These are phyloP conservation scores for Colletotrichum sp. DNA, from an alignment of 2,329 filamentous ascomycete genomes.

Conservation along the genomic window DNA sequence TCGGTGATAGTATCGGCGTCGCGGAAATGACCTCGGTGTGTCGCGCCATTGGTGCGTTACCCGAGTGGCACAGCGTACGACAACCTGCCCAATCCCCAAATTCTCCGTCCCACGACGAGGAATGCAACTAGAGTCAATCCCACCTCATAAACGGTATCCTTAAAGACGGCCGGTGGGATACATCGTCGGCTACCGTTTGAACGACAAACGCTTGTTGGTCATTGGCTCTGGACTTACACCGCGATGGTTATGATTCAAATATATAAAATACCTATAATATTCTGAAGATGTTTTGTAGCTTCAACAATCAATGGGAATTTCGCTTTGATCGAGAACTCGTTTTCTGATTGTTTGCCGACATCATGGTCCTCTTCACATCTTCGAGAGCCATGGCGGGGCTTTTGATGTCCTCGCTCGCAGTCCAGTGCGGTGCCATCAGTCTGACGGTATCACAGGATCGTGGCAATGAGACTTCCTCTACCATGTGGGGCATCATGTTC, in stretches of 20 bases:
- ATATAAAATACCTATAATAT: background rate
- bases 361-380: background rate
- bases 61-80: background rate
- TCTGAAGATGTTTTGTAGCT: background rate
- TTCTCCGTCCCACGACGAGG: background rate
- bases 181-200: background rate
- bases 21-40: background rate
- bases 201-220: background rate
- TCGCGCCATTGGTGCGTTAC: background rate
- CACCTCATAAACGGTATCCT: background rate
- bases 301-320: background rate
- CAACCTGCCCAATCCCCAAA: background rate
- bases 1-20: background rate
- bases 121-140: background rate
- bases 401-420: background rate
- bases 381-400: background rate
- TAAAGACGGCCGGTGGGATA: background rate
- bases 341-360: background rate
- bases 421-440: background rate
- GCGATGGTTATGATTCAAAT: background rate
- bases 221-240: background rate
- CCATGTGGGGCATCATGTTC: background rate
- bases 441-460: background rate
- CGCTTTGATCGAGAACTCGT: background rate
- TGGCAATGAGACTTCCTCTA: background rate